A percentile compares a stretch with the other conserved stretches of the same genome.
Evolutionary conservation across 345 rosid genomes (phyloP).

Genomic region (Streptanthus diversifolius): DNA sequence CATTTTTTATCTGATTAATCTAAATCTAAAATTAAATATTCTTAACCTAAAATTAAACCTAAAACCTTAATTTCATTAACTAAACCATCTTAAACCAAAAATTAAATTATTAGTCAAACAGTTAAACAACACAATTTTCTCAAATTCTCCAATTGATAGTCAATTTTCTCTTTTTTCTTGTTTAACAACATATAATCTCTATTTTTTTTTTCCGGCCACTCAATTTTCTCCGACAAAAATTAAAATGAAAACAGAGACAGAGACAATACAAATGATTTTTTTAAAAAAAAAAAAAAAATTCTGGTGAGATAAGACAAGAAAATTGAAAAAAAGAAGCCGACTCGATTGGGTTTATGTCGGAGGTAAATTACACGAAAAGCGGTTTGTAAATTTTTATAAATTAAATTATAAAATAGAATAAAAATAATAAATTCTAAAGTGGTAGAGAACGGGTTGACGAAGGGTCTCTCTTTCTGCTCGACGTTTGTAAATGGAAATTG

Average conservation of each 20-base stretch:
- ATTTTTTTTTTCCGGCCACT: background rate
- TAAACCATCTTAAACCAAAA: too few species aligned
- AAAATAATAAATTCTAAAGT: conserved; percentile 25
- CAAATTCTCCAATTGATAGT: too few species aligned
- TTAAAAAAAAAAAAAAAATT: background rate
- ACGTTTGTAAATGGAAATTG: conserved; percentile 11
- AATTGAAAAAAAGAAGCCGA: background rate
- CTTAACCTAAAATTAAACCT: too few species aligned
- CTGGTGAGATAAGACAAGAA: conserved; percentile 14
- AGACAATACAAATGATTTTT: conserved; percentile 9
- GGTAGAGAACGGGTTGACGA: conserved; percentile 47
- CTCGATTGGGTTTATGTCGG: conserved; percentile 19
- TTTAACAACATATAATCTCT: background rate
- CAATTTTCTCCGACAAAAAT: background rate
- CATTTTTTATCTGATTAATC: too few species aligned
- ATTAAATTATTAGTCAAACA: too few species aligned
- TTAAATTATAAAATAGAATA: background rate
- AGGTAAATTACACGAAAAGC: conserved; percentile 18
- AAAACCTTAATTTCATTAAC: too few species aligned
- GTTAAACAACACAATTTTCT: too few species aligned
- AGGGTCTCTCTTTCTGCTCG: conserved; percentile 16
- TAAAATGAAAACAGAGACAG: background rate
- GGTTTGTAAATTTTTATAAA: conserved; percentile 21
- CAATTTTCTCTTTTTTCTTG: too few species aligned
- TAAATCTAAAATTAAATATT: too few species aligned